Conservation (phyloP, 1,284 basidiomycete genomes). For the Apiotrichum mycotoxinovorans region DNA sequence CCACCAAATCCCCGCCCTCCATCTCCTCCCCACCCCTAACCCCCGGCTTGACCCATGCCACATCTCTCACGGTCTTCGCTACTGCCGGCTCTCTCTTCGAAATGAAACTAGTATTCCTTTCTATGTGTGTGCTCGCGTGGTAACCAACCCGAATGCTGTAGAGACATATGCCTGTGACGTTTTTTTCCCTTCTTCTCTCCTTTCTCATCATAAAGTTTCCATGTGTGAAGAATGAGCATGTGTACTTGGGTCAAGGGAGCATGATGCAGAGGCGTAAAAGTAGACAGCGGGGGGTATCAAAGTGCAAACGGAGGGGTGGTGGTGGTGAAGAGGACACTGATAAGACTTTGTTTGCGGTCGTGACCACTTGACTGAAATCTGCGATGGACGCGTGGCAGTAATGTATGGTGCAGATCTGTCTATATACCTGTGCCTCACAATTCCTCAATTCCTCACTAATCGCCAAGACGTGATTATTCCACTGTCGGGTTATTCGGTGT, state of each 20-base stretch:
- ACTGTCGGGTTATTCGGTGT: too few species aligned
- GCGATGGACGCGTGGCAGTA: too few species aligned
- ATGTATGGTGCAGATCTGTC: too few species aligned
- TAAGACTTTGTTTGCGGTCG: too few species aligned
- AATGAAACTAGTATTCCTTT: slow-evolving; percentile 22
- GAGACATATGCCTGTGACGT: slow-evolving; percentile 21
- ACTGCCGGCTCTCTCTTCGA: slow-evolving; percentile 12
- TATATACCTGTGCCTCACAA: too few species aligned
- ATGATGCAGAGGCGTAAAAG: background rate
- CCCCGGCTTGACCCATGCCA: slow-evolving; percentile 11
- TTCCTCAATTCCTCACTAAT: too few species aligned
- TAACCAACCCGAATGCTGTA: slow-evolving; percentile 2
- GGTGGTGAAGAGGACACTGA: too few species aligned
- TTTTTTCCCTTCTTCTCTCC: background rate
- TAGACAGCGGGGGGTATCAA: too few species aligned
- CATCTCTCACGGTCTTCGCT: slow-evolving; percentile 11
- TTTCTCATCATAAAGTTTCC: background rate
- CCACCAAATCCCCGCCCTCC: background rate
- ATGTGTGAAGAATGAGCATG: background rate
- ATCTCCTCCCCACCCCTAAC: slow-evolving; percentile 6
- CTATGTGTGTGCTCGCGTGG: slow-evolving; percentile 1
- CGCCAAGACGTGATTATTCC: too few species aligned
- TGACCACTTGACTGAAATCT: too few species aligned
- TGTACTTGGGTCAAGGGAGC: background rate
- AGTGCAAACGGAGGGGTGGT: too few species aligned